Evolutionary conservation across 768 basidiomycete genomes (phyloP).

Genomic region (Mycena kentingensis): DNA sequence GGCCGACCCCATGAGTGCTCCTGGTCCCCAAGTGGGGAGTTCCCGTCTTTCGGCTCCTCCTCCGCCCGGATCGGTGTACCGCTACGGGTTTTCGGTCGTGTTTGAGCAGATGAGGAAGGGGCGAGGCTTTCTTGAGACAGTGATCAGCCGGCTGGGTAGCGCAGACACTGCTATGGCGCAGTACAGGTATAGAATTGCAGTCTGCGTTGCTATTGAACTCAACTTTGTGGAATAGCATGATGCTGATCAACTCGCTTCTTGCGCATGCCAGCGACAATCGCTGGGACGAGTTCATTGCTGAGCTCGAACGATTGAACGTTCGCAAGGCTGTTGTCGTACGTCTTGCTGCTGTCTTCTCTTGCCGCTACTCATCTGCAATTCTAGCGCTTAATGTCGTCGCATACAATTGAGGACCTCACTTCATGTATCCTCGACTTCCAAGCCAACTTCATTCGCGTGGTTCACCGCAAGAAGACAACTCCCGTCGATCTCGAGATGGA

Average conservation of each 20-base stretch:
- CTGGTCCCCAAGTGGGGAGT: slow-evolving; percentile 58
- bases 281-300: slow-evolving; percentile 78
- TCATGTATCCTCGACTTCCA: slow-evolving; percentile 89
- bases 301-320: slow-evolving; percentile 75
- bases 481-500: slow-evolving; percentile 70
- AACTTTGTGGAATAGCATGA: slow-evolving; percentile 57
- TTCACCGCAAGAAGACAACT: slow-evolving; percentile 79
- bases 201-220: slow-evolving; percentile 10
- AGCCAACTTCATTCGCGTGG: slow-evolving; percentile 78
- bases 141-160: slow-evolving; percentile 77
- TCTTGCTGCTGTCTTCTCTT: slow-evolving; percentile 15
- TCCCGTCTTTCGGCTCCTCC: slow-evolving; percentile 59
- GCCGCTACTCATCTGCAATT: slow-evolving; percentile 2
- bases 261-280: slow-evolving; percentile 74
- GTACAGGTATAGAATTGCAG: slow-evolving; percentile 56
- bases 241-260: slow-evolving; percentile 85
- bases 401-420: slow-evolving; percentile 77
- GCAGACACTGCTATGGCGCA: slow-evolving; percentile 85
- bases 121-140: slow-evolving; percentile 70
- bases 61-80: slow-evolving; percentile 73
- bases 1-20: slow-evolving; percentile 72
- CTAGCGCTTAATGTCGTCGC: slow-evolving; percentile 81
- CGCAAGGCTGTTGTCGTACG: slow-evolving; percentile 81
- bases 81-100: slow-evolving; percentile 82
- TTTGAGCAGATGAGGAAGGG: slow-evolving; percentile 82